Evolutionary conservation across 1,284 basidiomycete genomes (phyloP).

Genomic region (Fomitiporia mediterranea): DNA sequence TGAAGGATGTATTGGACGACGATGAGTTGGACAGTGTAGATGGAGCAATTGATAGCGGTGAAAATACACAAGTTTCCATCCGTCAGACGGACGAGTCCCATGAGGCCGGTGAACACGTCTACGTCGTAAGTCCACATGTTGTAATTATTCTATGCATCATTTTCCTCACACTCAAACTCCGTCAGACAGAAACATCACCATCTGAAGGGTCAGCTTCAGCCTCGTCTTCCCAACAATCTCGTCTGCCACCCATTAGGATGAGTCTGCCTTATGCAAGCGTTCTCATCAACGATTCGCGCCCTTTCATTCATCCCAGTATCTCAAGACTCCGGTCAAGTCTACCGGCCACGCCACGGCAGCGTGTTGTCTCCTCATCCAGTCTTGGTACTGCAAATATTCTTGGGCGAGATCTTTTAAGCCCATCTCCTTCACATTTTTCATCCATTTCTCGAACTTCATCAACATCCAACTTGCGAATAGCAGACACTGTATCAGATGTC

Average conservation of each 20-base stretch:
- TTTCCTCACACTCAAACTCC: conserved; percentile 20
- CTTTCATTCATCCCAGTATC: conserved; percentile 71
- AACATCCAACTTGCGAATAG: conserved; percentile 45
- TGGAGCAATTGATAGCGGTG: conserved; percentile 40
- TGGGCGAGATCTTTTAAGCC: conserved; percentile 40
- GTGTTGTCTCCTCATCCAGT: conserved; percentile 45
- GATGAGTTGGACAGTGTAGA: conserved; percentile 47
- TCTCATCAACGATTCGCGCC: conserved; percentile 38
- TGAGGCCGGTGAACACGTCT: conserved; percentile 10
- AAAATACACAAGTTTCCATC: conserved; percentile 42
- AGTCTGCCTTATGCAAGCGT: conserved; percentile 31
- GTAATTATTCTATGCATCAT: conserved; percentile 17
- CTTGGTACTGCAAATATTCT: conserved; percentile 41
- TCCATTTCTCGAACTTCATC: conserved; percentile 69
- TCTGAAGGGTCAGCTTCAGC: conserved; percentile 42
- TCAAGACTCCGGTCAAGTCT: conserved; percentile 76
- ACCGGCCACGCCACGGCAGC: conserved; percentile 45
- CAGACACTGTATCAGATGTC: conserved; percentile 22
- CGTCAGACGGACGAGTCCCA: conserved; percentile 2
- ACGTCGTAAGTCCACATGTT: conserved; percentile 10
- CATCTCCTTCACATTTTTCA: conserved; percentile 63
- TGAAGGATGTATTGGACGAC: conserved; percentile 68
- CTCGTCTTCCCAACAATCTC: conserved; percentile 36
- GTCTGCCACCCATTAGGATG: conserved; percentile 34
- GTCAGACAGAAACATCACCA: conserved; percentile 35